Evolutionary conservation across 345 rosid species (phyloP).

Genomic region (Gossypium rotundifolium): DNA sequence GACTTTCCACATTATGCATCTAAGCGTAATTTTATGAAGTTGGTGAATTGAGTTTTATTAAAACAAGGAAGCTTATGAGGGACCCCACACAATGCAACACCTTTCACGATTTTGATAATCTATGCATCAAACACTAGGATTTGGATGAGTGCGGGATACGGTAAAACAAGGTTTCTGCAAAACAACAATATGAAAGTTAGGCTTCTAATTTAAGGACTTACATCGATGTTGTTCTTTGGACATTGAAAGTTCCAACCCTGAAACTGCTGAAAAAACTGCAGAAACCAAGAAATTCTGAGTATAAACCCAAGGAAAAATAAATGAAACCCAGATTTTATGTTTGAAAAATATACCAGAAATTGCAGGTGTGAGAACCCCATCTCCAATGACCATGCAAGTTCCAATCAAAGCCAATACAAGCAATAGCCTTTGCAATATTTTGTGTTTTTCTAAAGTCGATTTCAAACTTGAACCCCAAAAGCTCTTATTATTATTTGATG

Average conservation of each 20-base stretch:
- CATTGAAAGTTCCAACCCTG: conserved; percentile 77
- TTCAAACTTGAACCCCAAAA: conserved; percentile 46
- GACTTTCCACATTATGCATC: conserved; percentile 18
- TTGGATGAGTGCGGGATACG: neutral
- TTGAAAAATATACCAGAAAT: conserved; percentile 49
- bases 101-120: conserved; percentile 18
- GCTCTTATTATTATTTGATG: conserved; percentile 19
- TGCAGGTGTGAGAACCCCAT: conserved; percentile 89
- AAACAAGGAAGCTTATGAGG: conserved; percentile 15
- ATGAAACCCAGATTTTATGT: neutral
- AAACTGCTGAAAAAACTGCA: conserved; percentile 89
- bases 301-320: conserved; percentile 4
- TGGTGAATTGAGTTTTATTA: conserved; percentile 33
- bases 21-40: conserved; percentile 19
- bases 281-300: conserved; percentile 8
- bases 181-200: neutral
- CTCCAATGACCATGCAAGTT: conserved; percentile 92
- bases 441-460: conserved; percentile 57
- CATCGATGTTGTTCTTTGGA: conserved; percentile 74
- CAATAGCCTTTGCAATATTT: conserved; percentile 57
- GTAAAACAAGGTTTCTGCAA: neutral
- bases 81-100: conserved; percentile 21
- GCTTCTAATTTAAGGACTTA: conserved; percentile 31
- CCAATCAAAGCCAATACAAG: conserved; percentile 78
- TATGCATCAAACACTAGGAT: neutral